phyloP scores from a whole-genome alignment of 345 rosid species.

The Isatis tinctoria region DNA sequence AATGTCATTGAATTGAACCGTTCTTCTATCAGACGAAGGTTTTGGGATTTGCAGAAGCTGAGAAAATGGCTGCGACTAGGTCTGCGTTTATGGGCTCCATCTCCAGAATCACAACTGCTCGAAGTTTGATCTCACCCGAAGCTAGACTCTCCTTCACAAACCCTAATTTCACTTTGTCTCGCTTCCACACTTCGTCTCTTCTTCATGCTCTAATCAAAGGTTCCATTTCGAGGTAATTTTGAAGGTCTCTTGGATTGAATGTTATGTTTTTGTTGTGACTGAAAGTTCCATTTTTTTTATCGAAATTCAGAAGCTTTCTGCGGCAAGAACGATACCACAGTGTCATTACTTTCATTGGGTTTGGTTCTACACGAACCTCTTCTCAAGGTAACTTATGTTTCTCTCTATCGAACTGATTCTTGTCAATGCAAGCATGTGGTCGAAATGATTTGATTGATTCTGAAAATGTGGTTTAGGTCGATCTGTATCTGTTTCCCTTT shows the following conservation, averaged over 20 bases:
- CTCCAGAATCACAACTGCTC: conserved; percentile 28
- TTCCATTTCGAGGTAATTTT: conserved; percentile 26
- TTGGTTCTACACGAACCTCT: conserved; percentile 39
- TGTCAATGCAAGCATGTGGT: neutral
- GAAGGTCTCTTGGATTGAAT: neutral
- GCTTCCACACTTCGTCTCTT: conserved; percentile 19
- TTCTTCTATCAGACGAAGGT: neutral
- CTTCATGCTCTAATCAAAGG: conserved; percentile 23
- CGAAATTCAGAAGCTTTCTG: conserved; percentile 30
- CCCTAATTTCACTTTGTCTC: conserved; percentile 26
- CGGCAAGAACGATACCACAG: conserved; percentile 49
- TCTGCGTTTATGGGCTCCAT: conserved; percentile 37
- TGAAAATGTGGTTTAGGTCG: neutral
- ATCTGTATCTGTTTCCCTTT: conserved; percentile 4
- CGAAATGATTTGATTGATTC: neutral
- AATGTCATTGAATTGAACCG: neutral
- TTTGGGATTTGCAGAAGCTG: neutral
- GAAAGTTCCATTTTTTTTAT: neutral
- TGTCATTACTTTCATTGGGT: conserved; percentile 47
- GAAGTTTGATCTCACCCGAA: conserved; percentile 12
- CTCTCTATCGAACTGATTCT: neutral
- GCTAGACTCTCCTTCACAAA: conserved; percentile 20
- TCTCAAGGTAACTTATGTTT: conserved; percentile 41
- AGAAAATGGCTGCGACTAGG: conserved; percentile 39
- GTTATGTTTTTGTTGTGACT: neutral